Evolutionary conservation across 768 basidiomycete genomes (phyloP), one percentile per base, ranked within the genome.

Genomic region (Tylopilus subfusipes): DNA sequence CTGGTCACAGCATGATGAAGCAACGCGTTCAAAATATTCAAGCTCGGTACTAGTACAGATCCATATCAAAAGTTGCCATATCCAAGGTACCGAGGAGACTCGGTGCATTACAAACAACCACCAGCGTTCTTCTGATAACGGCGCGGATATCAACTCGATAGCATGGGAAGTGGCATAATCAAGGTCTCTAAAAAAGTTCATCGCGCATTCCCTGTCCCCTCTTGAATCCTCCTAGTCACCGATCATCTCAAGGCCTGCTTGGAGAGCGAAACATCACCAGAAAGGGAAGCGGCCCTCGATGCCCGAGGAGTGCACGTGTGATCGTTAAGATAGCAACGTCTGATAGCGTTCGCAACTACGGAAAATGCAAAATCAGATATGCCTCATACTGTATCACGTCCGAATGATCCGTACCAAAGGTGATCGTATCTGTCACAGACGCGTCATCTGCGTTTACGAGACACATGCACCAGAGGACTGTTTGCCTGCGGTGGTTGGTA

Each of bases 391-490:
- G 44, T 51, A 63, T 68, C 61, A 61, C 9, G 21, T 31, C 57
- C 61, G 46, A 30, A 43, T 67, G 66, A 68, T 68, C 64, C 67
- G 62, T 52, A 67, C 66, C 67, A 57, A 45, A 11, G 27, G 36
- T 51, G 64, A 66, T 66, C 52, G 51, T 36, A 53, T 39, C 38
- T 40, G 30, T 33, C 24, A n/a, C 6, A 30, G 25, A 42, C 24
- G 9, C 43, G 42, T 68, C 67, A 68, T 42, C 13, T 52, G 18
- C 64, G 59, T 50, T 45, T 59, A 38, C 48, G 53, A 12, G 43
- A 45, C 9, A 48, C 29, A 0, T 19, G 54, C 31, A 45, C 33
- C 27, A 49, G 6, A 16, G 53, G 55, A 7, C 52, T 54, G 7
- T 39, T 54, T 13, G 67, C 46, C 22, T 61, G 57, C 9, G 53